These are phyloP conservation scores for Trichosphaerium sp. DNA, from an alignment of 78 protist species.

Conservation along the genomic window DNA sequence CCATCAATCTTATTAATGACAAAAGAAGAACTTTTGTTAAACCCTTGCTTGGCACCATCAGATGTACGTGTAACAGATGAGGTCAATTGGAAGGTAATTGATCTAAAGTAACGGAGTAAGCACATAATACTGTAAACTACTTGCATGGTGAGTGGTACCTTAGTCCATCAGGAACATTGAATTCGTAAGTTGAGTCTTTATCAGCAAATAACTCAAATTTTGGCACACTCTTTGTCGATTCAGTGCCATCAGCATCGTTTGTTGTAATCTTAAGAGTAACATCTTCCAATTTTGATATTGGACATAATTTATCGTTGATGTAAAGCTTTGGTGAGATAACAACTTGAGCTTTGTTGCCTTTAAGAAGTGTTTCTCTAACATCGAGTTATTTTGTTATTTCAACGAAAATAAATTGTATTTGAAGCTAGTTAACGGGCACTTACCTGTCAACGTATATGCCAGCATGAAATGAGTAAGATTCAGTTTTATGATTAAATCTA, in stretches of 20 bases:
- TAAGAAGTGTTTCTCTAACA: conserved; percentile 5
- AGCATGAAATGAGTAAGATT: not conserved
- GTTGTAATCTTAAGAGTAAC: not conserved
- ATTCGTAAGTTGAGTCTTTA: conserved; percentile 13
- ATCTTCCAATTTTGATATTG: conserved; percentile 7
- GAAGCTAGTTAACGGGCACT: too few relatives aligned
- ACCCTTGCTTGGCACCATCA: too few relatives aligned
- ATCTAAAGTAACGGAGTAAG: too few relatives aligned
- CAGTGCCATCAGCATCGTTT: not conserved
- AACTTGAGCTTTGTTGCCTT: conserved; percentile 33
- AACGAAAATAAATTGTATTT: too few relatives aligned
- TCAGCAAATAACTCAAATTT: conserved; percentile 6
- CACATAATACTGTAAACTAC: too few relatives aligned
- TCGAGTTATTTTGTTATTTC: too few relatives aligned
- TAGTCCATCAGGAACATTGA: conserved; percentile 39
- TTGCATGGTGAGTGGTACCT: too few relatives aligned
- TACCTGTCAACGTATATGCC: conserved; percentile 21
- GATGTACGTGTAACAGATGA: too few relatives aligned
- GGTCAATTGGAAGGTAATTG: too few relatives aligned
- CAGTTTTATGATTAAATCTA: conserved; percentile 3
- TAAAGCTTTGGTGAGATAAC: conserved; percentile 7
- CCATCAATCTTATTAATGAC: too few relatives aligned
- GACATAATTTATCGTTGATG: conserved; percentile 7
- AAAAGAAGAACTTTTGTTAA: too few relatives aligned
- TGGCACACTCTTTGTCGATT: conserved; percentile 8